These are phyloP conservation scores for Fraxinus paxiana DNA, from an alignment of 305 asterid genomes.

Conservation along the genomic window DNA sequence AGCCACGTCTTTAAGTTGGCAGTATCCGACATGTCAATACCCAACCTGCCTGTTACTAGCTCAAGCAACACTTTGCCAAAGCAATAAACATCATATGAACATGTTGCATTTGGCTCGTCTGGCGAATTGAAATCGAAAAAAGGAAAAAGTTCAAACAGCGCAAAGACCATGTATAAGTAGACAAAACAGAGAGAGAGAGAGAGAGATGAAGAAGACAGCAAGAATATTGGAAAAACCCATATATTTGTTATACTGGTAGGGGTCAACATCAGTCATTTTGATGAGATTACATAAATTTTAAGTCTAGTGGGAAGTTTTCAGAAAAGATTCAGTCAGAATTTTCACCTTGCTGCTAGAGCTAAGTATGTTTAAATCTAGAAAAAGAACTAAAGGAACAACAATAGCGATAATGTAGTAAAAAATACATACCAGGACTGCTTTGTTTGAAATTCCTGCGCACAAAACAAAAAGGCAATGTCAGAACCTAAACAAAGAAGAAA, in stretches of 20 bases:
- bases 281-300: background rate
- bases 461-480: slow-evolving; percentile 28
- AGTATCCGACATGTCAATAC: slow-evolving; percentile 66
- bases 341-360: background rate
- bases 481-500: slow-evolving; percentile 36
- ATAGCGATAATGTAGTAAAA: background rate
- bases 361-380: background rate
- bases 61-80: slow-evolving; percentile 87
- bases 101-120: slow-evolving; percentile 62
- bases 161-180: background rate
- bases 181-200: background rate
- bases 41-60: slow-evolving; percentile 84
- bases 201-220: background rate
- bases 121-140: slow-evolving; percentile 6
- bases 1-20: slow-evolving; percentile 57
- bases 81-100: slow-evolving; percentile 84
- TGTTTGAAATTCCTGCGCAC: slow-evolving; percentile 68
- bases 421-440: slow-evolving; percentile 57
- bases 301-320: background rate
- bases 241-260: background rate
- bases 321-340: background rate
- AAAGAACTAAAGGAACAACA: background rate
- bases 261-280: background rate
- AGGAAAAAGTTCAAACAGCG: background rate
- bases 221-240: background rate